phyloP scores from a whole-genome alignment of 2,329 filamentous ascomycete species.

The Pseudogymnoascus sp. region DNA sequence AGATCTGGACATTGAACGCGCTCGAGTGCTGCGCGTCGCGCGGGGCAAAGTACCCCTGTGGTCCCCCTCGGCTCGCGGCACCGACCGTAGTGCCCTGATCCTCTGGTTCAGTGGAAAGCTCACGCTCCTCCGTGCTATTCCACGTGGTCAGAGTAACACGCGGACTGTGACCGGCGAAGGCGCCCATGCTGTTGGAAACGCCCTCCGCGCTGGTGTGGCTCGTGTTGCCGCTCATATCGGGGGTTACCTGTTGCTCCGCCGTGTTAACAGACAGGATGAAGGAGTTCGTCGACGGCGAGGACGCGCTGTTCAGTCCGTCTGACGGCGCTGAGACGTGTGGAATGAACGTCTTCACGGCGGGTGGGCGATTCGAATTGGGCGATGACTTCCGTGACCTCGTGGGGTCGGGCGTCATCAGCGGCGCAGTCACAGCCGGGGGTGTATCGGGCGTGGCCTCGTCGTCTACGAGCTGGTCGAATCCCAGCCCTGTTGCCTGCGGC shows the following conservation, averaged over 20 bases:
- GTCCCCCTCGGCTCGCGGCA: not conserved
- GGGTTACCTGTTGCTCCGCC: constrained; percentile 22
- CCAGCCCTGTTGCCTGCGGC: not conserved
- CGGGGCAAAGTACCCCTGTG: not conserved
- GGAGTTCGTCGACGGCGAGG: constrained; percentile 7
- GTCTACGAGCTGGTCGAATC: not conserved
- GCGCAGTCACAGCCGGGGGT: not conserved
- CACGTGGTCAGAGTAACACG: constrained; percentile 22
- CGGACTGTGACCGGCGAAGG: constrained; percentile 18
- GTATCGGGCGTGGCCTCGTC: not conserved
- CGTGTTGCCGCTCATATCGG: constrained; percentile 25
- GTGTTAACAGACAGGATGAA: constrained; percentile 14
- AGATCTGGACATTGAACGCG: not conserved
- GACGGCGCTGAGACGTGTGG: constrained; percentile 15
- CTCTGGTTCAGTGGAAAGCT: constrained; percentile 31
- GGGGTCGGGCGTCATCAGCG: not conserved
- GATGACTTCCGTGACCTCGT: not conserved
- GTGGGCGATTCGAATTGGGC: not conserved
- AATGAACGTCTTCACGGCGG: not conserved
- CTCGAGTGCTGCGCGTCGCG: not conserved
- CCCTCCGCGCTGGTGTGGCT: constrained; percentile 26
- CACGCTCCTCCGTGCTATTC: constrained; percentile 41
- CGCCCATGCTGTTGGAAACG: constrained; percentile 20
- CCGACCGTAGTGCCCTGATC: constrained; percentile 16
- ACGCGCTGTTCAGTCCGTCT: constrained; percentile 16